phyloP scores from a whole-genome alignment of 768 basidiomycete genomes.

The Lentinula boryana region DNA sequence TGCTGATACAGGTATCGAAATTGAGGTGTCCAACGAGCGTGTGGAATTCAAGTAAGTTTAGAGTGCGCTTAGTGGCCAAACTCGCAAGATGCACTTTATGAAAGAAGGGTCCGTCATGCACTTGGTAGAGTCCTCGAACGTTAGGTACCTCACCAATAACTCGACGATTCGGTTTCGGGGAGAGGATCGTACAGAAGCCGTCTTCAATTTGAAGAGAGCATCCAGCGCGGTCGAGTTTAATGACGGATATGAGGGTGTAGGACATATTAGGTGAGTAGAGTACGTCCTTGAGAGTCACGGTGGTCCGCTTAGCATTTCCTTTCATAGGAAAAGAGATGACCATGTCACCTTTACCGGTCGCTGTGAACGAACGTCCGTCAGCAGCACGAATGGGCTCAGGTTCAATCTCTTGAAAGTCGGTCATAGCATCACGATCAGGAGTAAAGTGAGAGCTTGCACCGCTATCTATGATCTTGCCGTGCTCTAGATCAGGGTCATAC shows the following conservation, averaged over 20 bases:
- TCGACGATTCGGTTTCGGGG: not conserved
- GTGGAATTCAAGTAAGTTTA: slow-evolving; percentile 17
- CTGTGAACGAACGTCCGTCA: slow-evolving; percentile 19
- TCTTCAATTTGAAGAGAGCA: slow-evolving; percentile 10
- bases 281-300: slow-evolving; percentile 16
- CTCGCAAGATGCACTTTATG: not conserved
- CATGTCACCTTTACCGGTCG: slow-evolving; percentile 22
- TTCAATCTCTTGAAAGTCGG: slow-evolving; percentile 12
- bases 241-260: slow-evolving; percentile 22
- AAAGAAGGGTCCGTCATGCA: not conserved
- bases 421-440: slow-evolving; percentile 20
- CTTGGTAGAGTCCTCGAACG: slow-evolving; percentile 20
- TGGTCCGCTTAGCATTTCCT: slow-evolving; percentile 10
- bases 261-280: slow-evolving; percentile 21
- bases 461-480: slow-evolving; percentile 20
- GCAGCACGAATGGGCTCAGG: slow-evolving; percentile 20
- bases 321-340: slow-evolving; percentile 17
- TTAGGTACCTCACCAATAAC: slow-evolving; percentile 17
- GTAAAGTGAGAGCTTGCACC: slow-evolving; percentile 28
- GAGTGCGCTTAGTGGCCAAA: not conserved
- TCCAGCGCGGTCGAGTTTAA: slow-evolving; percentile 13
- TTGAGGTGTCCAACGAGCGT: slow-evolving; percentile 21
- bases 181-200: slow-evolving; percentile 9
- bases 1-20: slow-evolving; percentile 7
- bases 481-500: not conserved